Evolutionary conservation across 306 rosid species (phyloP), one percentile per base, ranked within the genome.

Genomic region (Castanopsis chinensis): DNA sequence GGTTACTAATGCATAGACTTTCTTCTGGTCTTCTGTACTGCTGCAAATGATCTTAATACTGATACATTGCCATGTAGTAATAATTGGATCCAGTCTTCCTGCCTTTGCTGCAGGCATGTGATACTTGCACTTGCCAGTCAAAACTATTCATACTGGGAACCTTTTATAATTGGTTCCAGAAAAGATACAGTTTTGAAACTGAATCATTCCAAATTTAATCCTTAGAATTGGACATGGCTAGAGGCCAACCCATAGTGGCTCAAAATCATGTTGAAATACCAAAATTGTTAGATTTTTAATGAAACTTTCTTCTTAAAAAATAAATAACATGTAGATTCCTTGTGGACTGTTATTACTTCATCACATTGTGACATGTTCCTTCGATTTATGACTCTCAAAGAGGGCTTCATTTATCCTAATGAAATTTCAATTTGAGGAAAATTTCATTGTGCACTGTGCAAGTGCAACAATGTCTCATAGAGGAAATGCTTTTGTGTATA

Each of bases 21-120:
- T 81, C 63, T 19, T 25, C 19, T 73, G 57, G 18, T 75, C 51
- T 73, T 27, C 25, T 43, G 75, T 9, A 5, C 76, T 80, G 71
- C 43, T 75, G 28, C 71, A 5, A 5, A 3, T 23, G 23, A 27
- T 75, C 72, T 69, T 33, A 33, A 9, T 15, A 19, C n/a, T 33
- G 49, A 32, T 32, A 18, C 51, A 33, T 67, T 32, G 19, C 15
- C 51, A 18, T 18, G 41, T 65, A 17, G 45, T 65, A 43, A 3
- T 58, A 21, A 58, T 58, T 58, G 23, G 64, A 11, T 30, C 41
- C 12, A 18, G 45, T 67, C 49, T 67, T 67, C 71, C 51, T 14
- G 71, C 71, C 23, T 33, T 21, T 67, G 51, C 71, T 32, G 51
- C 71, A 33, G 49, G n/a, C 49, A 67, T 23, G 51, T 18, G 25